Conservation (phyloP, 2,329 filamentous ascomycete genomes). For the Aspergillus sp. region DNA sequence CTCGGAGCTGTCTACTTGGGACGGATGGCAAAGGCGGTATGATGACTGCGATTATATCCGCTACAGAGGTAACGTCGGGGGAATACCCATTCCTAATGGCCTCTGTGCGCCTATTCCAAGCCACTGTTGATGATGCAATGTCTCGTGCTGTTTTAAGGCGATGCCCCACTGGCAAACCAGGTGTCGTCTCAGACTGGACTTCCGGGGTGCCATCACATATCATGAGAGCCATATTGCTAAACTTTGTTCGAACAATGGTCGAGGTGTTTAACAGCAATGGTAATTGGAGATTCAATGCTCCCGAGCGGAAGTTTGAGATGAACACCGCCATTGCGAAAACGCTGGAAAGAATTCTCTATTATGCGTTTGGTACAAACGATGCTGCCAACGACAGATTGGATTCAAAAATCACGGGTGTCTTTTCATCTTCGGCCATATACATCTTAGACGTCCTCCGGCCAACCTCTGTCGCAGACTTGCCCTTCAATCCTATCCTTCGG, state of each 20-base stretch:
- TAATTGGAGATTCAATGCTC: conserved; percentile 77
- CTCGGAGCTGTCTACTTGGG: conserved; percentile 76
- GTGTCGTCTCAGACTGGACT: conserved; percentile 50
- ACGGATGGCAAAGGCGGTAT: conserved; percentile 73
- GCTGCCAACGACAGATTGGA: conserved; percentile 46
- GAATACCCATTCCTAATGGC: conserved; percentile 75
- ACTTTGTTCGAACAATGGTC: conserved; percentile 72
- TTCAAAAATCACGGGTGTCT: conserved; percentile 58
- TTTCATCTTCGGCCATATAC: conserved; percentile 73
- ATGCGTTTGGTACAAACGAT: conserved; percentile 74
- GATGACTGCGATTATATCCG: conserved; percentile 76
- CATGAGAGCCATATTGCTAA: conserved; percentile 68
- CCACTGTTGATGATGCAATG: conserved; percentile 73
- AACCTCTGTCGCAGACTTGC: conserved; percentile 66
- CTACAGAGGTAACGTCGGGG: conserved; percentile 73
- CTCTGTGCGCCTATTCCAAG: conserved; percentile 71
- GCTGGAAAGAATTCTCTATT: conserved; percentile 70
- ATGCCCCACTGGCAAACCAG: conserved; percentile 35
- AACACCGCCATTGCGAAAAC: conserved; percentile 66
- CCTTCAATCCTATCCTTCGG: conserved; percentile 74
- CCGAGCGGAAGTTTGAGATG: conserved; percentile 68
- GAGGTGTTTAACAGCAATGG: conserved; percentile 83
- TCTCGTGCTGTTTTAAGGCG: conserved; percentile 49
- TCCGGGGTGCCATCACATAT: conserved; percentile 76
- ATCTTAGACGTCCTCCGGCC: conserved; percentile 76